These are phyloP conservation scores for Elongisporangium prolatum DNA, from an alignment of 352 stramenopile genomes.

Conservation along the genomic window DNA sequence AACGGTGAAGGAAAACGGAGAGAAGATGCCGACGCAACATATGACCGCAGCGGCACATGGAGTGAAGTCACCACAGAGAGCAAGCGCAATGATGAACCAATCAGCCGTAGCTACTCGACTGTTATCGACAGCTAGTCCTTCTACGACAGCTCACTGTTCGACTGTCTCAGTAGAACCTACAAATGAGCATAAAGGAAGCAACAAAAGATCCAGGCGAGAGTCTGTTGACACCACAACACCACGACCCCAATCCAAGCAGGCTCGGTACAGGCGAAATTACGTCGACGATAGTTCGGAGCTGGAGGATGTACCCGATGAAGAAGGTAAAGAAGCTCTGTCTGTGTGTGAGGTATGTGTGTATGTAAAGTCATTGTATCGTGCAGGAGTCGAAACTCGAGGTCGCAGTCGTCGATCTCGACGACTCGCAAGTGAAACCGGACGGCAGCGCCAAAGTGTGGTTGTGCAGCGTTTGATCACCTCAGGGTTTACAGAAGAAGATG, in stretches of 20 bases:
- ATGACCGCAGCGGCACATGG: not conserved
- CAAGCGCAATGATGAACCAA: not conserved
- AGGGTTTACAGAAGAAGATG: conserved; percentile 63
- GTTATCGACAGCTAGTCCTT: not conserved
- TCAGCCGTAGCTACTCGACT: not conserved
- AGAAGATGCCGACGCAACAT: not conserved
- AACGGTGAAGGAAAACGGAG: not conserved
- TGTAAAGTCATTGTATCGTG: not conserved
- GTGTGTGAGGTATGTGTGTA: not conserved
- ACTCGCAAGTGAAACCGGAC: conserved; percentile 12
- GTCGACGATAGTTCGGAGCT: not conserved
- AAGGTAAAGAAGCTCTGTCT: not conserved
- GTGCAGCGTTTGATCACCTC: conserved; percentile 50
- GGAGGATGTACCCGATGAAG: not conserved
- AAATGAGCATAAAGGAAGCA: not conserved
- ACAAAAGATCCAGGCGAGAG: not conserved
- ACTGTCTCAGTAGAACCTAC: not conserved
- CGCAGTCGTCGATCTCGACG: conserved; percentile 6
- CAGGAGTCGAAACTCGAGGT: not conserved
- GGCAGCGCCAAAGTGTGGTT: conserved; percentile 46
- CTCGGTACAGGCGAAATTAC: not conserved
- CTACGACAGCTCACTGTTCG: not conserved
- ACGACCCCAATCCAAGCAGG: not conserved
- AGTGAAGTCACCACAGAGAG: not conserved
- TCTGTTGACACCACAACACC: not conserved